Evolutionary conservation across 2,329 filamentous ascomycete species (phyloP), one percentile per base, ranked within the genome.

Genomic region (Arthroderma uncinatum): DNA sequence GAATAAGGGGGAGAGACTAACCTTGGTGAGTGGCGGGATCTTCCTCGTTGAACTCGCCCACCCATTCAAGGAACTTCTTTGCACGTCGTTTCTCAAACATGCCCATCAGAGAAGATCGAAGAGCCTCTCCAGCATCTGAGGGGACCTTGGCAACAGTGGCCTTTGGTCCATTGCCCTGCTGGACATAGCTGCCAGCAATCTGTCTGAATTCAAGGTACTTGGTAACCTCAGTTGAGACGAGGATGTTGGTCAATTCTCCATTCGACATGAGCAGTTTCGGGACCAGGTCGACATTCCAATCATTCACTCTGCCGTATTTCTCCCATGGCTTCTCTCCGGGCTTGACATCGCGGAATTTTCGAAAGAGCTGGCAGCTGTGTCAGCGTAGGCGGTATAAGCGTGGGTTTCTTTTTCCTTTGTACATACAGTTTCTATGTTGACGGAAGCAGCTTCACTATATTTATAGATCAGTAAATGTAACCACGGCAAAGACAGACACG

Each of bases 261-360:
- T 94, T 95, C 60, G 92, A 90, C 91, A 98, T 97, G 73, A 98
- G 83, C 68, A 98, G 85, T 81, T 98, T 98, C 65, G 93, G 92
- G 53, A 98, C 91, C 61, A 98, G 82, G 72, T 98, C 94, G 74
- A 98, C 94, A 80, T 96, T 97, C 93, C 93, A 98, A 81, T 97
- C 92, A 77, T 96, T 96, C 71, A 85, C 79, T 60, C 93, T 87
- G 67, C 92, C 92, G 73, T 96, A 97, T 76, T 95, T 91, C 80
- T 94, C 92, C 93, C 93, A 97, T 64, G 92, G 91, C 79, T 96
- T 88, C 70, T 90, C 85, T 65, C 87, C 88, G 61, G 80, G 72
- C 59, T 76, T 72, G 71, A 83, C 88, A 79, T 93, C 93, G 72
- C 89, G 88, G 74, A 95, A 94, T 74, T 91, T 94, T 79, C 93